These are phyloP conservation scores for Blastomyces gilchristii DNA, from an alignment of 2,329 filamentous ascomycete genomes.

Conservation along the genomic window DNA sequence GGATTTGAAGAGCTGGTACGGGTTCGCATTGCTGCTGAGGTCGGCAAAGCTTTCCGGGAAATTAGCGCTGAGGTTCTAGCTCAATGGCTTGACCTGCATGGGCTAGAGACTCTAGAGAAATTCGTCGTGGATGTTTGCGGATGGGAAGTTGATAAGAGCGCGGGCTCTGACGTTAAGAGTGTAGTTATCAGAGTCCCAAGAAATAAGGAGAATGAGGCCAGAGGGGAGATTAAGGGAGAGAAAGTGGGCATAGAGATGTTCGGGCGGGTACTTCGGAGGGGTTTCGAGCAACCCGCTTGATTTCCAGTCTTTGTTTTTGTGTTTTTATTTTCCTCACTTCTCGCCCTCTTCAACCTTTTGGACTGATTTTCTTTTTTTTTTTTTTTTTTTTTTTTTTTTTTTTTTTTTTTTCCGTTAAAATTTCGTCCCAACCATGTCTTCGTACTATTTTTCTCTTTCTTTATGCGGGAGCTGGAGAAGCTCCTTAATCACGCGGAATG, in stretches of 20 bases:
- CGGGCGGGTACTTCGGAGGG: conserved; percentile 62
- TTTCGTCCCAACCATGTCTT: conserved; percentile 7
- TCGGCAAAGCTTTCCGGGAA: conserved; percentile 71
- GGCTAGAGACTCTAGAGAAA: conserved; percentile 57
- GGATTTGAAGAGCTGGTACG: conserved; percentile 94
- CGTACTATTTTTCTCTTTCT: neutral
- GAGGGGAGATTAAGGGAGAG: conserved; percentile 90
- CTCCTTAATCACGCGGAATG: neutral
- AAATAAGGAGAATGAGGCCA: conserved; percentile 96
- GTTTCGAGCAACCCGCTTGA: conserved; percentile 72
- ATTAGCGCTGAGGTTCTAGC: conserved; percentile 58
- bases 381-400: neutral
- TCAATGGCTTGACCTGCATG: conserved; percentile 61
- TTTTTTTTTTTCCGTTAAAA: neutral
- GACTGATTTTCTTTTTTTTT: neutral
- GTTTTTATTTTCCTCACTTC: conserved; percentile 11
- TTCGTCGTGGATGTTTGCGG: conserved; percentile 78
- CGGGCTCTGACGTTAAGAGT: conserved; percentile 20
- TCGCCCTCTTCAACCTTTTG: conserved; percentile 2
- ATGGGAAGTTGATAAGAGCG: conserved; percentile 64
- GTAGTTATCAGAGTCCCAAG: conserved; percentile 63
- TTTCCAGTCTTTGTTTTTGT: conserved; percentile 14
- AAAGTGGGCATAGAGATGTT: conserved; percentile 57
- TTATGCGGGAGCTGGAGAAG: neutral
- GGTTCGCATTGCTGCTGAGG: conserved; percentile 75